Evolutionary conservation across 441 rosid genomes (phyloP), one percentile per base, ranked within the genome.

Genomic region (Biscutella laevigata): DNA sequence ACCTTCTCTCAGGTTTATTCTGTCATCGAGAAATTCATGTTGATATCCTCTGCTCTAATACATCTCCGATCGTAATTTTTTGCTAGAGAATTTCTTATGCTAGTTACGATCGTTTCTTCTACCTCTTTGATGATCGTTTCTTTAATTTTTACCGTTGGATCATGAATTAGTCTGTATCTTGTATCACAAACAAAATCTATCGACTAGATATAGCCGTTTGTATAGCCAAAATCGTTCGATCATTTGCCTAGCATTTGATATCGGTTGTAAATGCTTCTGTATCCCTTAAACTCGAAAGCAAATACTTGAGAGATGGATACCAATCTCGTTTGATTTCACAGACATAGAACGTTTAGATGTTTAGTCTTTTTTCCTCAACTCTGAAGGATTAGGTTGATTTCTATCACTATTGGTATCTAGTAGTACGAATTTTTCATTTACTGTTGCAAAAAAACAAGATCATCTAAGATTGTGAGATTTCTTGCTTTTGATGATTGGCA

Each of bases 101-200:
- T 43, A 14, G 11, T 17, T 21, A 34, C 29, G 29, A 36, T 45
- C 25, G 45, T 36, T 55, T 12, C 22, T 39, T n/a, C 43, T 38
- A 4, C 43, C 21, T n/a, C 11, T 20, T 12, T 42, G n/a, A 11
- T 22, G n/a, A 22, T 16, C 2, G 28, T 26, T 26, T 26, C 28
- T 26, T 7, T 48, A 14, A 0, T 48, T 21, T 9, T 21, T 38
- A 14, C 13, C 17, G 40, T 29, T 44, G 32, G 39, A 19, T 3
- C 20, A 35, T 43, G 59, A 43, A 21, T 43, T 57, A 9, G 15
- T 57, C 27, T 44, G 55, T 46, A 46, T 45, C 14, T 9, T 35
- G 37, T 26, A 35, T 28, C 64, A 35, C 33, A 28, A 37, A 21
- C 30, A n/a, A 19, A 13, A 7, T 26, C 25, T 14, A 50, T 30